Percentiles rank a stretch among this genome's conserved stretches.
phyloP scores from a whole-genome alignment of 148 eudicot species.

The Diospyros kaki region DNA sequence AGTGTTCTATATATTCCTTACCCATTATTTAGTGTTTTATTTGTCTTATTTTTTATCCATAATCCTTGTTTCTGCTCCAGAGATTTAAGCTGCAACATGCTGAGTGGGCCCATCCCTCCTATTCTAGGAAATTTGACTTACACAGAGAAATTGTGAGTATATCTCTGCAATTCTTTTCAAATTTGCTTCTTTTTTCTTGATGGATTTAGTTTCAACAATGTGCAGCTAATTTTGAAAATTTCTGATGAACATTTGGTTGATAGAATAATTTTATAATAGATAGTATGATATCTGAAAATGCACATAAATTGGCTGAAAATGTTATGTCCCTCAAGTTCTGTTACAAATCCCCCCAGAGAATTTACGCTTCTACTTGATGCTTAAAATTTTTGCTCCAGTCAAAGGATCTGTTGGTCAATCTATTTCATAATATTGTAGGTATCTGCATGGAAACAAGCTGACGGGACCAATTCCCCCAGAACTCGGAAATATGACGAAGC shows the following conservation, averaged over 20 bases:
- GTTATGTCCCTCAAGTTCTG: neutral
- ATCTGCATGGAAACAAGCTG: constrained; percentile 86
- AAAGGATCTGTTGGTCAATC: neutral
- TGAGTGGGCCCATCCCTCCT: constrained; percentile 88
- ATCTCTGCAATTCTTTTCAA: neutral
- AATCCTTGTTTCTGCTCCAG: constrained; percentile 26
- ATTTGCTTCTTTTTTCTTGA: neutral
- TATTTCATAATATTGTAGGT: constrained; percentile 35
- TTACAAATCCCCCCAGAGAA: neutral
- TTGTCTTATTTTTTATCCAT: neutral
- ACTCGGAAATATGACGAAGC: constrained; percentile 97
- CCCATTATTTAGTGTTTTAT: neutral
- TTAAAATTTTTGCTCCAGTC: neutral
- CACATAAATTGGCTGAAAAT: too few relatives aligned
- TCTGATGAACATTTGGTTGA: neutral
- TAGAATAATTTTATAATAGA: neutral
- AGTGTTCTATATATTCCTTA: neutral
- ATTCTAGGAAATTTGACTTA: constrained; percentile 88
- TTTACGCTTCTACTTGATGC: neutral
- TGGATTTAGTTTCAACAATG: neutral
- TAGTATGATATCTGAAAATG: neutral
- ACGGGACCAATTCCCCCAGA: constrained; percentile 86
- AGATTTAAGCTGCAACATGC: constrained; percentile 80
- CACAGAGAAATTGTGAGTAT: constrained; percentile 88
- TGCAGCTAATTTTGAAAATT: neutral